A percentile compares a stretch with the other conserved stretches of the same genome.
These are phyloP conservation scores for Martiniozyma abietophila DNA, from an alignment of 805 yeast species.

Conservation along the genomic window DNA sequence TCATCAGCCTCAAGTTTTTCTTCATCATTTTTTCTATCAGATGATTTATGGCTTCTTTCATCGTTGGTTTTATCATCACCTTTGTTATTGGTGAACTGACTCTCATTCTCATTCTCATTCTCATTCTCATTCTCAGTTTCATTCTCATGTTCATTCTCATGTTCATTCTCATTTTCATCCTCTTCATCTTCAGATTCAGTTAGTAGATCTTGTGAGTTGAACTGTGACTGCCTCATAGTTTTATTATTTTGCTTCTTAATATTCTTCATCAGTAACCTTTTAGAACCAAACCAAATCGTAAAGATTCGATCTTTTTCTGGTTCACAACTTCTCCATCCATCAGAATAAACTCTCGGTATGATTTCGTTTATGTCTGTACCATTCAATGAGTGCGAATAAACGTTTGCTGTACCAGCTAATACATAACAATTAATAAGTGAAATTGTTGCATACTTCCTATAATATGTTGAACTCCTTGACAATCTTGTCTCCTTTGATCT, in stretches of 20 bases:
- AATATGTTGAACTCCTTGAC: constrained; percentile 38
- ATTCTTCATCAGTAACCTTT: constrained; percentile 33
- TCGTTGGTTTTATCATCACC: background rate
- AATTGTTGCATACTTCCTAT: constrained; percentile 45
- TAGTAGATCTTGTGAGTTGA: constrained; percentile 1
- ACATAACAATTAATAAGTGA: constrained; percentile 63
- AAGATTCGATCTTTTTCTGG: constrained; percentile 69
- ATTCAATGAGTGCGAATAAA: constrained; percentile 32
- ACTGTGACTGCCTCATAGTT: background rate
- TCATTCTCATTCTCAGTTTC: constrained; percentile 4
- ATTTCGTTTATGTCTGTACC: constrained; percentile 45
- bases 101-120: constrained; percentile 6
- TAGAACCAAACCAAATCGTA: constrained; percentile 75
- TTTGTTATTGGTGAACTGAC: background rate
- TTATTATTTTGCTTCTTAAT: constrained; percentile 5
- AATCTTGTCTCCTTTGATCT: constrained; percentile 37
- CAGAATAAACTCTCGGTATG: constrained; percentile 64
- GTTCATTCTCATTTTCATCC: background rate
- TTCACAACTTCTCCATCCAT: constrained; percentile 81
- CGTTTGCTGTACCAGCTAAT: constrained; percentile 48
- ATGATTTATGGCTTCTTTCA: background rate
- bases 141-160: background rate
- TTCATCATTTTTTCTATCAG: background rate
- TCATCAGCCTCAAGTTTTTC: background rate
- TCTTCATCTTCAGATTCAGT: constrained; percentile 1